phyloP scores from a whole-genome alignment of 352 stramenopile genomes.

The Globisporangium megalacanthum region DNA sequence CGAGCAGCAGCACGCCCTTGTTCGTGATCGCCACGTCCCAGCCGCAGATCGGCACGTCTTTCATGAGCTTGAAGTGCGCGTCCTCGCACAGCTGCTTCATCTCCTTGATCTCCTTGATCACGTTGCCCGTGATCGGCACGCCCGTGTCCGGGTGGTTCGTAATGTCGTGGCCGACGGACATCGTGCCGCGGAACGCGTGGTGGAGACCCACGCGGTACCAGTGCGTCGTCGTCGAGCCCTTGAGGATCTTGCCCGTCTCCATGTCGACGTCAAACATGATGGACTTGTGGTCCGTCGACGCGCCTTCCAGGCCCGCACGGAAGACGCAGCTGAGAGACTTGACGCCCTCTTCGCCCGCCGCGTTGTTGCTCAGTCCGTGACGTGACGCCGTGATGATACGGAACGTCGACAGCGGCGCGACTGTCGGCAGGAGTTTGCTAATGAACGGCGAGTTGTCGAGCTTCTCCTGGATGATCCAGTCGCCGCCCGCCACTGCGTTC shows the following conservation, averaged over 20 bases:
- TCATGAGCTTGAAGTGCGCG: slow-evolving; percentile 89
- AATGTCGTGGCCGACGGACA: slow-evolving; percentile 84
- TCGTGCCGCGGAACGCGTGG: slow-evolving; percentile 65
- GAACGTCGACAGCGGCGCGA: slow-evolving; percentile 97
- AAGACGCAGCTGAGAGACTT: slow-evolving; percentile 82
- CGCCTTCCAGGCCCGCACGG: slow-evolving; percentile 57
- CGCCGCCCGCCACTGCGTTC: slow-evolving; percentile 92
- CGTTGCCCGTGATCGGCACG: slow-evolving; percentile 80
- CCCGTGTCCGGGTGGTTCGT: slow-evolving; percentile 88
- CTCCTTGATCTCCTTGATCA: slow-evolving; percentile 86
- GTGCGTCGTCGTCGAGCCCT: slow-evolving; percentile 96
- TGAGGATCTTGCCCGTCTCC: slow-evolving; percentile 88
- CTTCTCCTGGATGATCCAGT: slow-evolving; percentile 97
- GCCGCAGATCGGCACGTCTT: slow-evolving; percentile 88
- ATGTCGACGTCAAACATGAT: slow-evolving; percentile 98
- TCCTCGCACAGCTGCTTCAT: slow-evolving; percentile 80
- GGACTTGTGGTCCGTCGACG: slow-evolving; percentile 95
- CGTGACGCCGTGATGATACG: slow-evolving; percentile 95
- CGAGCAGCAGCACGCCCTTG: slow-evolving; percentile 81
- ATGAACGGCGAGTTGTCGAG: slow-evolving; percentile 93
- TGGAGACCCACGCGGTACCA: slow-evolving; percentile 91
- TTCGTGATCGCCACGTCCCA: slow-evolving; percentile 93
- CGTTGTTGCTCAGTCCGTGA: slow-evolving; percentile 46
- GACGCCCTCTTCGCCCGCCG: slow-evolving; percentile 51
- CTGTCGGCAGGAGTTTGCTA: slow-evolving; percentile 85